These are phyloP conservation scores for Daedaleopsis nitida DNA, from an alignment of 768 basidiomycete genomes.

Conservation along the genomic window DNA sequence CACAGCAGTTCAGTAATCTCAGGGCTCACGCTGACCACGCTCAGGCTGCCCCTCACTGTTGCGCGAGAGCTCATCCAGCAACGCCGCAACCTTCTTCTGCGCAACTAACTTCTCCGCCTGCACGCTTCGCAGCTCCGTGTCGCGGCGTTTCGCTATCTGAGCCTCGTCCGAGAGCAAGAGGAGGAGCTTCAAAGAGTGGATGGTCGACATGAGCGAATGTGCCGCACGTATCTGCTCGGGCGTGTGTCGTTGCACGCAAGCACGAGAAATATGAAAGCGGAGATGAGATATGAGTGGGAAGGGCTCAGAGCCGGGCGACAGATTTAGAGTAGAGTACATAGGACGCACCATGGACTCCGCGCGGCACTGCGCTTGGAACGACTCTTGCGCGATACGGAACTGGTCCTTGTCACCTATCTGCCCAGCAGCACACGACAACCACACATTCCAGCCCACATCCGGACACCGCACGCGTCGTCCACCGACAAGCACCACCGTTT, in stretches of 20 bases:
- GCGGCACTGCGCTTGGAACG: constrained; percentile 81
- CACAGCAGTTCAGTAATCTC: no score
- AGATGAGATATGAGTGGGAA: not conserved
- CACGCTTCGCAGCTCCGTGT: constrained; percentile 68
- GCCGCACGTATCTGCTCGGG: constrained; percentile 71
- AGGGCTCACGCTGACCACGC: no score
- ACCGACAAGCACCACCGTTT: no score
- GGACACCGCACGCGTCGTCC: no score
- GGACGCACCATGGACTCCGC: constrained; percentile 82
- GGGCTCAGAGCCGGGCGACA: not conserved
- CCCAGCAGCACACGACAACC: not conserved
- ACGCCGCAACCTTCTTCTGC: constrained; percentile 58
- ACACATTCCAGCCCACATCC: no score
- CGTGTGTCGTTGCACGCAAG: not conserved
- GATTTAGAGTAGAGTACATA: not conserved
- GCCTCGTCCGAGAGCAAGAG: constrained; percentile 88
- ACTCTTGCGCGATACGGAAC: constrained; percentile 82
- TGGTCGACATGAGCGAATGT: constrained; percentile 86
- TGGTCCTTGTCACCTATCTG: constrained; percentile 90
- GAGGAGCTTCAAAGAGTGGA: constrained; percentile 90
- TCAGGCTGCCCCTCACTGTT: not conserved
- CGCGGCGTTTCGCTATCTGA: constrained; percentile 79
- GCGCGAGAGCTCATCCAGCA: constrained; percentile 54
- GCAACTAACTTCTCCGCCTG: constrained; percentile 65
- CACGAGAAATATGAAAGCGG: not conserved